A percentile compares a stretch with the other conserved stretches of the same genome.
Evolutionary conservation across 805 yeast genomes (phyloP).

Genomic region (Ogataea trehaloabstinens): DNA sequence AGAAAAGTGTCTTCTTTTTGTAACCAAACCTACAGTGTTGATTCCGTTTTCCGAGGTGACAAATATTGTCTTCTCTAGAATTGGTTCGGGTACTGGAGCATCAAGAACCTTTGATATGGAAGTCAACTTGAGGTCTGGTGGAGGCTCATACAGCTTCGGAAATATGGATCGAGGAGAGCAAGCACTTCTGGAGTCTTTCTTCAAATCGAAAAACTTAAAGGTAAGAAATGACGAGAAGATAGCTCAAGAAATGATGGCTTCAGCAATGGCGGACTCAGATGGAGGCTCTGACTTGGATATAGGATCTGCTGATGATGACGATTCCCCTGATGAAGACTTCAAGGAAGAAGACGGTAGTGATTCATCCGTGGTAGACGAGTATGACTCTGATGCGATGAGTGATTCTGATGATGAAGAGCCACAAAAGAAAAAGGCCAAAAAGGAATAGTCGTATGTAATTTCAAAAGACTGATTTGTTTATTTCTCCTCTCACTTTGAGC

Average conservation of each 20-base stretch:
- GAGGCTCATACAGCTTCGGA: slow-evolving; percentile 77
- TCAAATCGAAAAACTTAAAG: slow-evolving; percentile 71
- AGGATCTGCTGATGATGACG: slow-evolving; percentile 80
- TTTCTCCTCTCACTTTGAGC: slow-evolving; percentile 4
- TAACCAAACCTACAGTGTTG: slow-evolving; percentile 91
- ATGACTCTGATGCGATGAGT: slow-evolving; percentile 58
- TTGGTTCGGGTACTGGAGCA: slow-evolving; percentile 72
- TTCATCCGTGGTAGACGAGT: slow-evolving; percentile 78
- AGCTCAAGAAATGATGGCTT: slow-evolving; percentile 76
- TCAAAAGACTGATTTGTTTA: background rate
- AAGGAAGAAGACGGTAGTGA: slow-evolving; percentile 44
- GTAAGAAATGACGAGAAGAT: slow-evolving; percentile 88
- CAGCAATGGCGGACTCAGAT: slow-evolving; percentile 63
- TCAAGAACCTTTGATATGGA: slow-evolving; percentile 94
- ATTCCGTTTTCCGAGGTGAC: slow-evolving; percentile 83
- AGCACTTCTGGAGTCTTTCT: slow-evolving; percentile 67
- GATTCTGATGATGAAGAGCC: slow-evolving; percentile 28
- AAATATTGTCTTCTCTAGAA: slow-evolving; percentile 79
- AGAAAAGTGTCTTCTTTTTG: slow-evolving; percentile 85
- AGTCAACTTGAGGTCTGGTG: slow-evolving; percentile 62
- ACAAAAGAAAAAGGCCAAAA: slow-evolving; percentile 28
- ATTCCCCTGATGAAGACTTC: slow-evolving; percentile 86
- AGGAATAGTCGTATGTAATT: slow-evolving; percentile 5
- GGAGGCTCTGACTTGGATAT: slow-evolving; percentile 56
- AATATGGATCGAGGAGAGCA: slow-evolving; percentile 91